Base-by-base conservation (phyloP, 495 filamentous ascomycete genomes). In the Apiosordaria backusii region DNA sequence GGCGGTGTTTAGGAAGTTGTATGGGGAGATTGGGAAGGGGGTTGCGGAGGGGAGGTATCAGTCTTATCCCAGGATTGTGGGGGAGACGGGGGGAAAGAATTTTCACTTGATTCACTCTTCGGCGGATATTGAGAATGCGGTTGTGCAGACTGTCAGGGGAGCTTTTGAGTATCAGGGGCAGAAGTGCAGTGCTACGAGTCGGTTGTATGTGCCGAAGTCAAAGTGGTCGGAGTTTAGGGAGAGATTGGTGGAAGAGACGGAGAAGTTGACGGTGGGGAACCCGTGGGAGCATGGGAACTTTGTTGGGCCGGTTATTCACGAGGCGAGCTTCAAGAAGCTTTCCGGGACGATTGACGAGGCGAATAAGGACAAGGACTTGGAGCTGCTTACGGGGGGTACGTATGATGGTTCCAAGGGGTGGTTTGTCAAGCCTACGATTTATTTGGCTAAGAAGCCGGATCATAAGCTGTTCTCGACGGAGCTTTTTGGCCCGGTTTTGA, bases 111-210 rank as follows among this genome's bases (percentile, higher is more conserved):
- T 96, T 55, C 91, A 96, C 73, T 66, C 80, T 5, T 88, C 85
- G 4, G 92, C 92, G 45, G 89, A 95, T 68, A 71, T 92, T 57
- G 76, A 84, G 40, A 94, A 92, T 70, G 92, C 92, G 26, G 90
- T 87, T 10, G 80, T 89, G 55, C 88, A 95, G 68, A 96, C 92
- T 10, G 86, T 96, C 27, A 89, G 92, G 52, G 92, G 91, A 52
- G 89, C 92, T 7, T 96, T 96, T 72, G 92, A 96, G 78, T 96
- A 91, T 74, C 90, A 93, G 74, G 92, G 92, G 23, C 92, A 96
- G 76, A 96, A 96, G 76, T 96, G 92, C 79, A 90, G 87, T 70
- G 92, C 92, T 55, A 90, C 89, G 1, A 93, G 90, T 58, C 85
- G 92, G 18, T 67, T 87, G 18, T 96, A 95, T 72, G 82, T 96